phyloP scores from a whole-genome alignment of 768 basidiomycete species.

The Xerocomus potaroensis region DNA sequence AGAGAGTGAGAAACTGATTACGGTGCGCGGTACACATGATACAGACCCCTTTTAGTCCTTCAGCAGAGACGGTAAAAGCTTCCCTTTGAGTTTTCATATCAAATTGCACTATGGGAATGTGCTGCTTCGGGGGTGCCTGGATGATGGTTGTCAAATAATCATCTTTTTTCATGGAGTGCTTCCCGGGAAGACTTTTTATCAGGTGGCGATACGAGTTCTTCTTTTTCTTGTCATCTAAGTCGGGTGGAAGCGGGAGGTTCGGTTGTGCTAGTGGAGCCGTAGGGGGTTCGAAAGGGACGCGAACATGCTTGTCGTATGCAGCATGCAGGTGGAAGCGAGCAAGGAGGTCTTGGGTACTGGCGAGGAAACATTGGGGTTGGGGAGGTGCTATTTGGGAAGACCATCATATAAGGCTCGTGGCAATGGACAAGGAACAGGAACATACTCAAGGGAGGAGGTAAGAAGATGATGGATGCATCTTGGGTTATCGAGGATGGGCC shows the following conservation, averaged over 20 bases:
- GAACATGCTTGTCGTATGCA: constrained; percentile 81
- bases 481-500: constrained; percentile 49
- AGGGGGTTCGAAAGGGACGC: constrained; percentile 37
- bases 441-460: constrained; percentile 33
- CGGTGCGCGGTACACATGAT: constrained; percentile 10
- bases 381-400: constrained; percentile 25
- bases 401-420: constrained; percentile 9
- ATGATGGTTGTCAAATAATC: constrained; percentile 65
- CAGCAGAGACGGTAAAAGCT: constrained; percentile 68
- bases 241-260: constrained; percentile 46
- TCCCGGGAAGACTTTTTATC: constrained; percentile 73
- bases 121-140: constrained; percentile 67
- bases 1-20: constrained; percentile 8
- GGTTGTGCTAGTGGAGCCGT: constrained; percentile 24
- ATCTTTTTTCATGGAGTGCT: constrained; percentile 79
- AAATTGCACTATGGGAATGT: constrained; percentile 56
- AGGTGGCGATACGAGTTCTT: constrained; percentile 76
- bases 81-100: constrained; percentile 65
- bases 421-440: constrained; percentile 7
- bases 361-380: constrained; percentile 43
- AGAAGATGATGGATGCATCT: constrained; percentile 20
- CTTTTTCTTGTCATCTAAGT: constrained; percentile 61
- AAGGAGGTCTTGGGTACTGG: constrained; percentile 78
- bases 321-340: constrained; percentile 63
- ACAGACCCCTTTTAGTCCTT: constrained; percentile 70